Evolutionary conservation across 768 basidiomycete genomes (phyloP).

Genomic region (Filobasidium floriforme): DNA sequence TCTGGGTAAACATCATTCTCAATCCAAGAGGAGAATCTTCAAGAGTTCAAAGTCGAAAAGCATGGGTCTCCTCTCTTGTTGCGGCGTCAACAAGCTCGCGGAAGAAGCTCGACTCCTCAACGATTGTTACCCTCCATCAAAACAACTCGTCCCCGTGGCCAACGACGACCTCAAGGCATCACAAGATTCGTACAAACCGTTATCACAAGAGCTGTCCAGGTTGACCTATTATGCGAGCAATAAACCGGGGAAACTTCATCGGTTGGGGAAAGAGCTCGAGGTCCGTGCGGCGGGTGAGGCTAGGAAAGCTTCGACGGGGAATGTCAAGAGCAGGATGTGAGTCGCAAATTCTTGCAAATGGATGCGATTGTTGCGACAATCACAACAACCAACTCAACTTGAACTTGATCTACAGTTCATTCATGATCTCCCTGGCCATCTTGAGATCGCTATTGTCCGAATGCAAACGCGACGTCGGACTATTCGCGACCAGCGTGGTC

Average conservation of each 20-base stretch:
- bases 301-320: slow-evolving; percentile 57
- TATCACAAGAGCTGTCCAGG: slow-evolving; percentile 41
- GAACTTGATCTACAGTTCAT: slow-evolving; percentile 29
- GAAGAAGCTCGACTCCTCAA: slow-evolving; percentile 47
- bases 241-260: slow-evolving; percentile 38
- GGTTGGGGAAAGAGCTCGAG: slow-evolving; percentile 41
- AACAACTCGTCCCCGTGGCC: slow-evolving; percentile 17
- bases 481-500: slow-evolving; percentile 37
- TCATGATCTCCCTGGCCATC: slow-evolving; percentile 75
- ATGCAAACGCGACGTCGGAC: slow-evolving; percentile 50
- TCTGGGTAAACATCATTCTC: not conserved
- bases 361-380: not conserved
- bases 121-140: slow-evolving; percentile 24
- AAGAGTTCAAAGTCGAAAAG: not conserved
- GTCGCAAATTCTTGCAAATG: slow-evolving; percentile 37
- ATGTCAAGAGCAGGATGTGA: slow-evolving; percentile 70
- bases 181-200: slow-evolving; percentile 37
- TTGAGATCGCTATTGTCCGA: slow-evolving; percentile 74
- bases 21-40: too few species aligned
- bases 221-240: slow-evolving; percentile 39
- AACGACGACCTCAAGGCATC: slow-evolving; percentile 11
- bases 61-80: slow-evolving; percentile 7
- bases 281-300: slow-evolving; percentile 36
- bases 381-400: slow-evolving; percentile 1
- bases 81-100: slow-evolving; percentile 21